Percentiles rank a stretch among this genome's conserved stretches.
Evolutionary conservation across 139 green algal species (phyloP).

Genomic region (Chlamydomonas incerta): DNA sequence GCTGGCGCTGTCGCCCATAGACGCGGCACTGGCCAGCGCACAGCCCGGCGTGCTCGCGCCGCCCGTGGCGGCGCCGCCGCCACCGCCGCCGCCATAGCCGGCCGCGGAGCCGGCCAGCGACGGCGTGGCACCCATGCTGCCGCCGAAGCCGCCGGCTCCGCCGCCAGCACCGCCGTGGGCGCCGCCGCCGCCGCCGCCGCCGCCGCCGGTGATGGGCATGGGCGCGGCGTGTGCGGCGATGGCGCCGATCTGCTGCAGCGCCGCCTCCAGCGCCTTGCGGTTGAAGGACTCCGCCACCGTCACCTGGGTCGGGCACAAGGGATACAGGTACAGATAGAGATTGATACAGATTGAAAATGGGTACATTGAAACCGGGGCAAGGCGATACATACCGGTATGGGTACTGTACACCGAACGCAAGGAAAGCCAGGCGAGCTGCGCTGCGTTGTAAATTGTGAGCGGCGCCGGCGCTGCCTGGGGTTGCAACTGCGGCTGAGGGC

Average conservation of each 20-base stretch:
- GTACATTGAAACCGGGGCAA: too few relatives aligned
- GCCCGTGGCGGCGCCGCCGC: too few relatives aligned
- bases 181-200: background rate
- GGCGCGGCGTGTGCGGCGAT: background rate
- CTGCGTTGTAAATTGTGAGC: too few relatives aligned
- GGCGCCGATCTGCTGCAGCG: background rate
- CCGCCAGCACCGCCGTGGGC: background rate
- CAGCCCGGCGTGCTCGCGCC: background rate
- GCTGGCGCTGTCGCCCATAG: background rate
- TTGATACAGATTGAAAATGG: too few relatives aligned
- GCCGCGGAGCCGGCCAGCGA: too few relatives aligned
- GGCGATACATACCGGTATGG: too few relatives aligned
- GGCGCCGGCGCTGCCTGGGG: too few relatives aligned
- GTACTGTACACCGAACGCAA: too few relatives aligned
- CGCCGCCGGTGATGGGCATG: background rate
- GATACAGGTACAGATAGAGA: too few relatives aligned
- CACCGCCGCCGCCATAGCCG: background rate
- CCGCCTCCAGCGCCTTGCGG: constrained; percentile 34
- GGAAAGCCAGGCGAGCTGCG: too few relatives aligned
- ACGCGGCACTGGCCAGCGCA: background rate
- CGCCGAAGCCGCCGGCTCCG: background rate
- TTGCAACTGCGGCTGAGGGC: too few relatives aligned
- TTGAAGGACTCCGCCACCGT: constrained; percentile 35
- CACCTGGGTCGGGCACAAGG: too few relatives aligned
- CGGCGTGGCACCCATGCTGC: background rate